These are phyloP conservation scores for Fusarium subglutinans DNA, from an alignment of 2,329 filamentous ascomycete genomes.

Conservation along the genomic window DNA sequence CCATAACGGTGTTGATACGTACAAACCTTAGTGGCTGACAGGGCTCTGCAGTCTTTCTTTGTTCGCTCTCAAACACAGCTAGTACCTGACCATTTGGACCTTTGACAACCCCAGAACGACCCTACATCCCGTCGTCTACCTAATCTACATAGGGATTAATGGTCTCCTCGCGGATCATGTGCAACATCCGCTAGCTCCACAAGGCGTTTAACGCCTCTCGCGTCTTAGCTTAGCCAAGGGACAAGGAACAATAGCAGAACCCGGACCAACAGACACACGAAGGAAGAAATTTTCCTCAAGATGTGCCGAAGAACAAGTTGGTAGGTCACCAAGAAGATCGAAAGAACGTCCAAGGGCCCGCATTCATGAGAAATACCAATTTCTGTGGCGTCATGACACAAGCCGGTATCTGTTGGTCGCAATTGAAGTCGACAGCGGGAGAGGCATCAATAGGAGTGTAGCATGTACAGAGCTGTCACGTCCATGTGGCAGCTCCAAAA, in stretches of 20 bases:
- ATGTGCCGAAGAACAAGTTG: conserved; percentile 35
- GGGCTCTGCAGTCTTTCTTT: conserved; percentile 12
- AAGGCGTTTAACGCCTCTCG: conserved; percentile 45
- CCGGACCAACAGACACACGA: conserved; percentile 35
- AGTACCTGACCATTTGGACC: conserved; percentile 29
- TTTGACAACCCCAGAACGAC: conserved; percentile 22
- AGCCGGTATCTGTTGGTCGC: conserved; percentile 19
- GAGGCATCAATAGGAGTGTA: conserved; percentile 15
- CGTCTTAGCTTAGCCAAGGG: conserved; percentile 33
- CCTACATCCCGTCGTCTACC: conserved; percentile 31
- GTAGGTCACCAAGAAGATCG: conserved; percentile 8
- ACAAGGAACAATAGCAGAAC: conserved; percentile 26
- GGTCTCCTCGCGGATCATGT: conserved; percentile 43
- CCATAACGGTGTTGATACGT: conserved; percentile 6
- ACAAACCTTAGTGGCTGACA: conserved; percentile 4
- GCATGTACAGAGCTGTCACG: conserved; percentile 12
- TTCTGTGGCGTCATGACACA: conserved; percentile 39
- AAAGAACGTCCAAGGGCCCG: conserved; percentile 13
- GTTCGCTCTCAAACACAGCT: conserved; percentile 2
- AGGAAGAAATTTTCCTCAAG: conserved; percentile 23
- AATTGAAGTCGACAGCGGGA: conserved; percentile 18
- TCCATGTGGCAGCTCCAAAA: conserved; percentile 27
- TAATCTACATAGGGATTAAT: conserved; percentile 42
- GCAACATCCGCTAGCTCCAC: conserved; percentile 46
- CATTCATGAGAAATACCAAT: conserved; percentile 3